phyloP scores from a whole-genome alignment of 345 rosid genomes.

The Eucalyptus sideroxylon region DNA sequence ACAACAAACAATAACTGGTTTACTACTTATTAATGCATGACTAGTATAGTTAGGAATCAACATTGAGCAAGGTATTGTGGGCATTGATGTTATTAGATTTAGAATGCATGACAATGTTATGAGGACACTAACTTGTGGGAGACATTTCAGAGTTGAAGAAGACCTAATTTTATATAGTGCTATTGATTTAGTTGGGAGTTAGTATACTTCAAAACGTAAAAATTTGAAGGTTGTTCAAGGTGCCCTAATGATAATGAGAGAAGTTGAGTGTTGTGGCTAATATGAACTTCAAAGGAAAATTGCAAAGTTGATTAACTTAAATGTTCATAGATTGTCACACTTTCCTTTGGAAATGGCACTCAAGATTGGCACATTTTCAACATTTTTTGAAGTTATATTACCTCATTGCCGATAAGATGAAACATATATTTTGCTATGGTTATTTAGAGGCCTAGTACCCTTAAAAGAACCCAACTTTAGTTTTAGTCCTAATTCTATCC shows the following conservation, averaged over 20 bases:
- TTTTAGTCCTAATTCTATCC: too few relatives aligned
- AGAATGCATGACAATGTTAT: neutral
- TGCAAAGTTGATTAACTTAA: neutral
- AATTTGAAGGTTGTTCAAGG: neutral
- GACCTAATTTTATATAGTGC: neutral
- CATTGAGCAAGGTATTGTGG: neutral
- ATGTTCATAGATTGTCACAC: neutral
- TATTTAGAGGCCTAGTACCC: too few relatives aligned
- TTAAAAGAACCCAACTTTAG: accelerated
- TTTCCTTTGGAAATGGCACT: neutral
- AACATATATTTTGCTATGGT: too few relatives aligned
- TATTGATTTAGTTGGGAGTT: neutral
- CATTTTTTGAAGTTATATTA: too few relatives aligned
- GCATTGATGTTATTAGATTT: neutral
- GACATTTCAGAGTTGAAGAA: neutral
- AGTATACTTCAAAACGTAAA: neutral
- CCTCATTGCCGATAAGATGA: too few relatives aligned
- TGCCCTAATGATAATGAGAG: neutral
- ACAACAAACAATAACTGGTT: neutral
- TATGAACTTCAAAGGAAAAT: neutral
- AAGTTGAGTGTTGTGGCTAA: neutral
- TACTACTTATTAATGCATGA: neutral
- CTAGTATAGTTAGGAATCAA: neutral
- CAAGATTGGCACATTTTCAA: neutral
- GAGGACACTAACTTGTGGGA: neutral